A percentile compares a stretch with the other conserved stretches of the same genome.
These are phyloP conservation scores for Stygiomarasmius scandens DNA, from an alignment of 1,284 basidiomycete genomes.

Conservation along the genomic window DNA sequence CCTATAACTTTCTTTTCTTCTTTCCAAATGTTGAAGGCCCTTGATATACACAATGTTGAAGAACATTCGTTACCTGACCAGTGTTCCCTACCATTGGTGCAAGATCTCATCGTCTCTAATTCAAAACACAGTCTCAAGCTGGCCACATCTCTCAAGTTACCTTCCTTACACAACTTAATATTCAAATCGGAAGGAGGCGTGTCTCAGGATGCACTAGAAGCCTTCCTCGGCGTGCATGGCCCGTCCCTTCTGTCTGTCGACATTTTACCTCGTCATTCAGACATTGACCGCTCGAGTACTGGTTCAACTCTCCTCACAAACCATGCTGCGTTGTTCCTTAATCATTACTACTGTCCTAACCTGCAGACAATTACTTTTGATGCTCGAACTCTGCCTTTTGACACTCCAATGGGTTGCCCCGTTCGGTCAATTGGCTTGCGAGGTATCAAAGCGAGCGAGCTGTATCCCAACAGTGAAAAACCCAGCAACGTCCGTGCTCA, in stretches of 20 bases:
- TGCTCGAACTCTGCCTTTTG: constrained; percentile 27
- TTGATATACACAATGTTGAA: constrained; percentile 43
- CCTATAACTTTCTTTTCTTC: constrained; percentile 34
- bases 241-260: neutral
- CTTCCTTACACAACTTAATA: constrained; percentile 39
- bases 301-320: neutral
- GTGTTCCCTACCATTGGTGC: constrained; percentile 37
- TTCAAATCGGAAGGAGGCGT: constrained; percentile 25
- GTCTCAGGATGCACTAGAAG: neutral
- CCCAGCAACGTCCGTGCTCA: constrained; percentile 35
- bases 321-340: constrained; percentile 14
- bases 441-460: constrained; percentile 40
- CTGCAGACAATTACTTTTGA: constrained; percentile 47
- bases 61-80: constrained; percentile 21
- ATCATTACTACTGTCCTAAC: constrained; percentile 38
- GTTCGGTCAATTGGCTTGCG: constrained; percentile 50
- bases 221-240: neutral
- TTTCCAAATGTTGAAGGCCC: constrained; percentile 38
- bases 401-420: constrained; percentile 27
- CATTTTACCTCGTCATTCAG: neutral
- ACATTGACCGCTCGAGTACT: neutral
- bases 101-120: constrained; percentile 41
- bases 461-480: constrained; percentile 43
- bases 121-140: constrained; percentile 32
- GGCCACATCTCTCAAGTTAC: constrained; percentile 37